A percentile compares a stretch with the other conserved stretches of the same genome.
Evolutionary conservation across 768 basidiomycete genomes (phyloP).

Genomic region (Xerocomus potaroensis): DNA sequence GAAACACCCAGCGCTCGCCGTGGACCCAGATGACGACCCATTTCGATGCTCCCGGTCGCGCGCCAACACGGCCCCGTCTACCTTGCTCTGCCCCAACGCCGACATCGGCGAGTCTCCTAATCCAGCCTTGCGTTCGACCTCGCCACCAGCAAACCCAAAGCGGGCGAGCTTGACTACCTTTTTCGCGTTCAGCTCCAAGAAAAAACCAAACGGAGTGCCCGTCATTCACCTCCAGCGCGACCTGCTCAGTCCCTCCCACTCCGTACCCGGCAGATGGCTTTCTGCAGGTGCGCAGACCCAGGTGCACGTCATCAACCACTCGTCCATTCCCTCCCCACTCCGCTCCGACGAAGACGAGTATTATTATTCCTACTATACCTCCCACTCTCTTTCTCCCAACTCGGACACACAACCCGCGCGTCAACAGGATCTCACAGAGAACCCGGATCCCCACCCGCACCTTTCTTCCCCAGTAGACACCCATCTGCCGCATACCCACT

Average conservation of each 20-base stretch:
- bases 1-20: constrained; percentile 28
- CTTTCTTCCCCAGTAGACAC: constrained; percentile 12
- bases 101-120: constrained; percentile 66
- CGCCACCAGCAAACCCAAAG: constrained; percentile 24
- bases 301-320: constrained; percentile 9
- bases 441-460: constrained; percentile 17
- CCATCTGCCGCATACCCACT: constrained; percentile 24
- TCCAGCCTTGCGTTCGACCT: constrained; percentile 19
- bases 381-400: constrained; percentile 10
- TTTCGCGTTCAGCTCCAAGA: constrained; percentile 28
- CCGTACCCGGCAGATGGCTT: constrained; percentile 18
- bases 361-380: constrained; percentile 48
- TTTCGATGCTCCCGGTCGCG: constrained; percentile 26
- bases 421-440: constrained; percentile 10
- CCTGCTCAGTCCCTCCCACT: constrained; percentile 3
- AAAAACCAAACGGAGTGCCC: constrained; percentile 10
- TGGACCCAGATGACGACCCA: constrained; percentile 30
- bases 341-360: constrained; percentile 41
- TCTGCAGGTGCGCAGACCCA: constrained; percentile 3
- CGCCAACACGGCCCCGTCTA: constrained; percentile 25
- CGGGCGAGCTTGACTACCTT: constrained; percentile 40
- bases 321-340: constrained; percentile 19
- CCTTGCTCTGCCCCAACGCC: constrained; percentile 39
- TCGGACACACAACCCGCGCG: constrained; percentile 17
- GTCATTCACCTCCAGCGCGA: constrained; percentile 11